Evolutionary conservation across 192 early-diverging fungal species (phyloP).

Genomic region (Lobosporangium transversale): DNA sequence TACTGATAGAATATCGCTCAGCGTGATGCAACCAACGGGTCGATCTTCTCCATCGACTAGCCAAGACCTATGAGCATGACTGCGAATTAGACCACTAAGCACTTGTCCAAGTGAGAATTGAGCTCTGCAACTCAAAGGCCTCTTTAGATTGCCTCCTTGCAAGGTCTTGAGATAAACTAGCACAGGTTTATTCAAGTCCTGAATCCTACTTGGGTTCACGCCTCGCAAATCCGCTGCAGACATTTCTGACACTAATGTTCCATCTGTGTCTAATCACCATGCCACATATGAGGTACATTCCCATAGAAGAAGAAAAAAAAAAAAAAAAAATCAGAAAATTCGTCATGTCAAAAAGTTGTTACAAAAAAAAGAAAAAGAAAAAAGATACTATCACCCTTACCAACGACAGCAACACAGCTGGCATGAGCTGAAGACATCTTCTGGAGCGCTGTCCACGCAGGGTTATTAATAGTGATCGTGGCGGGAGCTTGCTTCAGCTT

Average conservation of each 20-base stretch:
- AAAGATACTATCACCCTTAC: conserved; percentile 5
- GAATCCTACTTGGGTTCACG: conserved; percentile 65
- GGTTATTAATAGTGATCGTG: conserved; percentile 54
- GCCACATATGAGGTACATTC: not conserved
- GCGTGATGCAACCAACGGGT: conserved; percentile 75
- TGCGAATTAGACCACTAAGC: conserved; percentile 60
- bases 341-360: not conserved
- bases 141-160: conserved; percentile 65
- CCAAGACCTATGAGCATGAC: conserved; percentile 72
- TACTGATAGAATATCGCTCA: conserved; percentile 71
- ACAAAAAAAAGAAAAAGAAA: not conserved
- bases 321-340: not conserved
- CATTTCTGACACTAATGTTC: conserved; percentile 70
- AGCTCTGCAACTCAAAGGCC: conserved; percentile 60
- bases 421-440: conserved; percentile 56
- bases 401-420: conserved; percentile 68
- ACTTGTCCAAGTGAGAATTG: conserved; percentile 64
- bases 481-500: conserved; percentile 26
- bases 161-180: conserved; percentile 68
- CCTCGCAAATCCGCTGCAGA: conserved; percentile 81
- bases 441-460: conserved; percentile 57
- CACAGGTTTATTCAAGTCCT: conserved; percentile 68
- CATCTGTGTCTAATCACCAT: conserved; percentile 58
- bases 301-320: not conserved
- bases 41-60: conserved; percentile 65